Conservation (phyloP, 192 early-diverging fungal genomes). For the Linnemannia zychae region DNA sequence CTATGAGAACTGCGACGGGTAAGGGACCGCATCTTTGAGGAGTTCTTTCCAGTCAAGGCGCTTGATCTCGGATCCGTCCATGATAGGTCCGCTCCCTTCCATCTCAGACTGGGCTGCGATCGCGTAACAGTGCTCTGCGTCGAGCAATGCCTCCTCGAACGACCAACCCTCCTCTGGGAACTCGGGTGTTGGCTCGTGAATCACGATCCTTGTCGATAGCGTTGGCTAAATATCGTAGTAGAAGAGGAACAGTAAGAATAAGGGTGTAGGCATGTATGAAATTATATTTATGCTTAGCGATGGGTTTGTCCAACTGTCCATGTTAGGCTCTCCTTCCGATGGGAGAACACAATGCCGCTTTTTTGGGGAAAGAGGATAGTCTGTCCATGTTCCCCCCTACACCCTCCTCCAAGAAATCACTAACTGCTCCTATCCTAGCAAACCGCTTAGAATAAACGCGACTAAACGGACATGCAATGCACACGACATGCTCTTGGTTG, state of each 20-base stretch:
- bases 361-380: neutral
- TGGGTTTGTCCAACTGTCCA: neutral
- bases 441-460: neutral
- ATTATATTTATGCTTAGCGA: neutral
- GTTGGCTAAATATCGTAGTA: constrained; percentile 22
- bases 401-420: neutral
- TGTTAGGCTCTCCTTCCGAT: neutral
- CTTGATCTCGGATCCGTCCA: constrained; percentile 35
- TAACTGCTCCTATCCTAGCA: neutral
- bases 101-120: constrained; percentile 41
- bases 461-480: neutral
- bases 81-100: constrained; percentile 3
- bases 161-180: constrained; percentile 39
- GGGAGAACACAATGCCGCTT: neutral
- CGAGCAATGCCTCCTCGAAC: constrained; percentile 44
- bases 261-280: neutral
- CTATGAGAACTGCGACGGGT: constrained; percentile 17
- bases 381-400: neutral
- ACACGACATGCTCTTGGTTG: neutral
- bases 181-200: constrained; percentile 19
- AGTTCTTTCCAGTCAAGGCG: constrained; percentile 39
- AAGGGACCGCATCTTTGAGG: constrained; percentile 39
- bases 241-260: neutral
- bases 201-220: constrained; percentile 25
- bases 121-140: constrained; percentile 44